Conservation (phyloP, 163 green algal genomes). For the Trebouxiophyceae sp. region DNA sequence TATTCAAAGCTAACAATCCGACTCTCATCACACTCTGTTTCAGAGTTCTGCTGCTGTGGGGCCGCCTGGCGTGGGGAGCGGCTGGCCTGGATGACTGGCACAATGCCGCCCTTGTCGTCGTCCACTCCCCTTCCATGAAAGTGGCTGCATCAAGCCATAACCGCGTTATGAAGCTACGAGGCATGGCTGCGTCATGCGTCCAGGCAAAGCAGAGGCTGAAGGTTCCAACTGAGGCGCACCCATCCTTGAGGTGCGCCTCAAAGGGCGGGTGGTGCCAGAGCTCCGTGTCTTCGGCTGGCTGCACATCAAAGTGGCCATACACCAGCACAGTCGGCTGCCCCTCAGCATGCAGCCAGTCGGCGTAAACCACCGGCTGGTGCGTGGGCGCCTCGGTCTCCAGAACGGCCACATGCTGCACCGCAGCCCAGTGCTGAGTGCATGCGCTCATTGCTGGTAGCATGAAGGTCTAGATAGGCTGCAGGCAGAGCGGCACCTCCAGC, state of each 20-base stretch:
- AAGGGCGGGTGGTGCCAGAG: background rate
- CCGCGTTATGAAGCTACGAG: too few species aligned
- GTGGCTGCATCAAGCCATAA: too few species aligned
- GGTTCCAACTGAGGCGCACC: too few species aligned
- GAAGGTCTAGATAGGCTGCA: background rate
- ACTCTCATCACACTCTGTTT: too few species aligned
- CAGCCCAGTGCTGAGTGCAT: too few species aligned
- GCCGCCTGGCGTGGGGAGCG: too few species aligned
- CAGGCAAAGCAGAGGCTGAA: background rate
- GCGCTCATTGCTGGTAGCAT: background rate
- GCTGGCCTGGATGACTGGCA: conserved; percentile 24
- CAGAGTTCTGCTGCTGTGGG: too few species aligned
- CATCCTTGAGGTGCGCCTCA: background rate
- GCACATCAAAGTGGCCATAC: conserved; percentile 36
- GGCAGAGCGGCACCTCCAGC: conserved; percentile 2
- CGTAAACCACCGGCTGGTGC: conserved; percentile 34
- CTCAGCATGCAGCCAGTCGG: conserved; percentile 19
- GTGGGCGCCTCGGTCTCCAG: conserved; percentile 17
- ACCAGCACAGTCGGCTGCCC: conserved; percentile 40
- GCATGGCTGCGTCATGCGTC: too few species aligned
- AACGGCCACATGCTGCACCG: conserved; percentile 27
- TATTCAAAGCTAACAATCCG: too few species aligned
- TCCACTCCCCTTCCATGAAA: conserved; percentile 27
- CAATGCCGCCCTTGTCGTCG: conserved; percentile 47
- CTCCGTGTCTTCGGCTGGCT: background rate